phyloP scores from a whole-genome alignment of 352 stramenopile genomes.

The Phytopythium cucurbitacearum region DNA sequence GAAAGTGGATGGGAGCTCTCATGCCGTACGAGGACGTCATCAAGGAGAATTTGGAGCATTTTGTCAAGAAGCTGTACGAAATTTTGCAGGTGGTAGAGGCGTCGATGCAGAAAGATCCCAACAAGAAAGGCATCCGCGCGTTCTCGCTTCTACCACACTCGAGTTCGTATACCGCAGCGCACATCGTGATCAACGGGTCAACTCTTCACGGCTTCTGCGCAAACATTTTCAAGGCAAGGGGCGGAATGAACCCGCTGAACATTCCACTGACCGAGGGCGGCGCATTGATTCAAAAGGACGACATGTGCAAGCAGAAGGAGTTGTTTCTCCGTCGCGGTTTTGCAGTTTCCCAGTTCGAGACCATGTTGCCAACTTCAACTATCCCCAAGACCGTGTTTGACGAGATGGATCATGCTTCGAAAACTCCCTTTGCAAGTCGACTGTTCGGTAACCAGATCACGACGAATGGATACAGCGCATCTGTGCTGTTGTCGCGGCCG shows the following conservation, averaged over 20 bases:
- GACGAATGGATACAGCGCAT: conserved; percentile 11
- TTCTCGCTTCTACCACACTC: conserved; percentile 2
- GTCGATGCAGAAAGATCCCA: no score
- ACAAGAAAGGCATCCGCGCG: no score
- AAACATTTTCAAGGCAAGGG: not conserved
- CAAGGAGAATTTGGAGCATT: conserved; percentile 5
- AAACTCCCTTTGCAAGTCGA: conserved; percentile 13
- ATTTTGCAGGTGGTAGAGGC: not conserved
- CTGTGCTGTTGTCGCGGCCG: conserved; percentile 4
- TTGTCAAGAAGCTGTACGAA: not conserved
- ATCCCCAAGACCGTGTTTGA: conserved; percentile 7
- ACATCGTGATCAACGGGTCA: conserved; percentile 8
- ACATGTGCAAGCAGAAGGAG: not conserved
- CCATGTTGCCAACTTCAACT: not conserved
- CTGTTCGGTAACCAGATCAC: conserved; percentile 15
- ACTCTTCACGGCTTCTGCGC: conserved; percentile 5
- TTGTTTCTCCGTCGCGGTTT: conserved; percentile 6
- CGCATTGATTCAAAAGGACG: not conserved
- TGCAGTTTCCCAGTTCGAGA: conserved; percentile 9
- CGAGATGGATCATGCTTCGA: conserved; percentile 1
- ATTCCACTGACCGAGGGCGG: not conserved
- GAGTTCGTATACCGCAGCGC: not conserved
- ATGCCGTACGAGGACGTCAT: conserved; percentile 2
- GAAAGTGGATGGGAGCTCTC: not conserved
- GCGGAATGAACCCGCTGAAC: not conserved